phyloP scores from a whole-genome alignment of 139 green algal genomes.

The Asterochloris erici region DNA sequence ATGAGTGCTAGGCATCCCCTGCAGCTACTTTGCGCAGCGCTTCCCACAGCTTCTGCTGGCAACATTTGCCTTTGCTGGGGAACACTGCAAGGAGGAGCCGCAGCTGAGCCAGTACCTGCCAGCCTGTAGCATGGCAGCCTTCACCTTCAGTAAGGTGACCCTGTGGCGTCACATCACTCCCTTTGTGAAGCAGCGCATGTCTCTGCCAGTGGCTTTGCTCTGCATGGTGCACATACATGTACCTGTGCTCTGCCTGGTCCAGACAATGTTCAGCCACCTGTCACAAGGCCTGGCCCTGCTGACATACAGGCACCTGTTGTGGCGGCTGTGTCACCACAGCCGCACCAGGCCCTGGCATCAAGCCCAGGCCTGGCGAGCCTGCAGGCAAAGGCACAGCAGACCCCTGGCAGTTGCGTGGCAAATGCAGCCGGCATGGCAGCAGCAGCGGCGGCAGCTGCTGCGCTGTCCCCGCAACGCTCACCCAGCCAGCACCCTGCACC shows the following conservation, averaged over 20 bases:
- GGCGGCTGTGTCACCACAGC: not conserved
- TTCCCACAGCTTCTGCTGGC: constrained; percentile 86
- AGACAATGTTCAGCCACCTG: not conserved
- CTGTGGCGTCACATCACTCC: not conserved
- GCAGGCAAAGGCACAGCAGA: not conserved
- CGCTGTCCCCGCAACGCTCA: not conserved
- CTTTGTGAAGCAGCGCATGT: not conserved
- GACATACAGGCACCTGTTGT: not conserved
- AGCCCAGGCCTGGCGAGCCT: not conserved
- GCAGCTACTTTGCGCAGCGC: constrained; percentile 72
- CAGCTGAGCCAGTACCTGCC: constrained; percentile 62
- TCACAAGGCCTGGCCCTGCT: not conserved
- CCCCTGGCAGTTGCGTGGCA: not conserved
- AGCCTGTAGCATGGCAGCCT: not conserved
- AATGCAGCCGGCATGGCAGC: not conserved
- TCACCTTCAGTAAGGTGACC: not conserved
- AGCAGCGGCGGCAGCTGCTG: not conserved
- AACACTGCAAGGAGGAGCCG: constrained; percentile 49
- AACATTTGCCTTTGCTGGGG: constrained; percentile 73
- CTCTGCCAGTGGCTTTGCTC: not conserved
- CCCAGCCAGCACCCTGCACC: not conserved
- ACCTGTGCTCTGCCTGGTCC: not conserved
- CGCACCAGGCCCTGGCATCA: not conserved
- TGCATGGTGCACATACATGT: not conserved
- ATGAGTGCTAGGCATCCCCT: not conserved